These are phyloP conservation scores for Cinnamomum micranthum DNA, from an alignment of 164 flowering plant species.

Conservation along the genomic window DNA sequence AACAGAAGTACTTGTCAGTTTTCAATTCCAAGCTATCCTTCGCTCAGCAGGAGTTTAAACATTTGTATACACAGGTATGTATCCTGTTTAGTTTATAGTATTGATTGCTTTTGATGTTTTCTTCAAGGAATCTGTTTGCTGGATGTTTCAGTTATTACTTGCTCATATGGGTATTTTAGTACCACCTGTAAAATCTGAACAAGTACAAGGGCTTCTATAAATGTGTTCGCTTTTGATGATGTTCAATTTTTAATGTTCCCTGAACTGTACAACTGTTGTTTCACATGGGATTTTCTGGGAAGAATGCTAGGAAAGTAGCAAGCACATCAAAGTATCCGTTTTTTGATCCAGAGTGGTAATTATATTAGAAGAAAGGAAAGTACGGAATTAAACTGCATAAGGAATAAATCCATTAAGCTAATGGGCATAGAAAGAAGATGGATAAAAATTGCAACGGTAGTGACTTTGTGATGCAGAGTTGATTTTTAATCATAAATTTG, in stretches of 20 bases:
- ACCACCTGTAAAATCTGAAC: neutral
- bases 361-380: too few relatives aligned
- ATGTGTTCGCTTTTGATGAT: neutral
- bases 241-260: neutral
- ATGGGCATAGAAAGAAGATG: too few relatives aligned
- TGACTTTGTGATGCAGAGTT: too few relatives aligned
- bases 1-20: conserved; percentile 58
- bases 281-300: too few relatives aligned
- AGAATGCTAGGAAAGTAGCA: too few relatives aligned
- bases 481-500: too few relatives aligned
- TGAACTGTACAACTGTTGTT: neutral
- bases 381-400: too few relatives aligned
- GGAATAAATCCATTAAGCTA: too few relatives aligned
- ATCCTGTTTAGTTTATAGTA: conserved; percentile 1
- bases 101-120: neutral
- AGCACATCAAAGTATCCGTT: too few relatives aligned
- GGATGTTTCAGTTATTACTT: neutral
- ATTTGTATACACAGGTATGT: conserved; percentile 60
- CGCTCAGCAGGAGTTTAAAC: conserved; percentile 74
- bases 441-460: too few relatives aligned
- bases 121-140: neutral
- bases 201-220: neutral
- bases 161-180: neutral
- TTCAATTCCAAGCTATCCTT: conserved; percentile 60
- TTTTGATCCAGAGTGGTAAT: too few relatives aligned